A percentile compares a stretch with the other conserved stretches of the same genome.
These are phyloP conservation scores for Kingdonia uniflora DNA, from an alignment of 164 flowering plant species.

Conservation along the genomic window DNA sequence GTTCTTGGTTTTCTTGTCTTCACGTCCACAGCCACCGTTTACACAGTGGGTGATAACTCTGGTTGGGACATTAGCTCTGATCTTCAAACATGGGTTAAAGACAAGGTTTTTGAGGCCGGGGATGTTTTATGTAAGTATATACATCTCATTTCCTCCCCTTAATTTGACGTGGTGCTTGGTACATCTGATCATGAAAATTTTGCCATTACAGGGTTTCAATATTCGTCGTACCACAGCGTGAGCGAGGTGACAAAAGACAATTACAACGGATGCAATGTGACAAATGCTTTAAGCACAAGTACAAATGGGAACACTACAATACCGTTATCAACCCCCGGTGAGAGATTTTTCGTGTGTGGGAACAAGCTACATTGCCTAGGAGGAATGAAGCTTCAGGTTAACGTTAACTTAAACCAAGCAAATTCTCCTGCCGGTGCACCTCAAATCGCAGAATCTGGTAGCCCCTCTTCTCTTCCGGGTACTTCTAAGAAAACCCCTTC, in stretches of 20 bases:
- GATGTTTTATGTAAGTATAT: constrained; percentile 23
- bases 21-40: constrained; percentile 15
- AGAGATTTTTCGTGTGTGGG: constrained; percentile 49
- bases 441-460: no score
- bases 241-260: constrained; percentile 24
- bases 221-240: constrained; percentile 43
- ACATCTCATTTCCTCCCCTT: neutral
- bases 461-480: no score
- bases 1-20: constrained; percentile 6
- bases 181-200: neutral
- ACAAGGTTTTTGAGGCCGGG: constrained; percentile 18
- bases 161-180: neutral
- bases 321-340: constrained; percentile 25
- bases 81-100: constrained; percentile 18
- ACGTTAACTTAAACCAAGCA: no score
- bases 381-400: constrained; percentile 44
- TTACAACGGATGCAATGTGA: constrained; percentile 26
- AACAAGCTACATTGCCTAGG: constrained; percentile 28
- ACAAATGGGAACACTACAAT: constrained; percentile 29
- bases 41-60: constrained; percentile 20
- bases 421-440: no score
- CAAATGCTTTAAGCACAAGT: constrained; percentile 16
- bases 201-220: constrained; percentile 44
- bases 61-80: constrained; percentile 34
- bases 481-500: no score